Evolutionary conservation across 352 stramenopile species (phyloP).

Genomic region (Phytophthora pinifolia): DNA sequence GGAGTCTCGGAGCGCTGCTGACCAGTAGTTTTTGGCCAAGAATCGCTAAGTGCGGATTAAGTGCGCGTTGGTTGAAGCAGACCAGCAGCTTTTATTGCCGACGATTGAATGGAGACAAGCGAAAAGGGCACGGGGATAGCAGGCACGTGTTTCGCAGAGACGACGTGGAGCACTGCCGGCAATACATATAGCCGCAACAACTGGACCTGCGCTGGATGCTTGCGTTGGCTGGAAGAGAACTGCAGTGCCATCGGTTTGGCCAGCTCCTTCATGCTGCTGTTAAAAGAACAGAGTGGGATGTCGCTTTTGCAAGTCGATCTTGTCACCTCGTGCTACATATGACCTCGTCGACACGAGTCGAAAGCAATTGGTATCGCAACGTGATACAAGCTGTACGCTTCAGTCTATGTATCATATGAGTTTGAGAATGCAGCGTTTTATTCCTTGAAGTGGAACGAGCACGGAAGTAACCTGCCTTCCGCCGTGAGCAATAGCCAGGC

Average conservation of each 20-base stretch:
- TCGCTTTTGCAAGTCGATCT: neutral
- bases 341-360: too few species aligned
- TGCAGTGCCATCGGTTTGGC: too few species aligned
- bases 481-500: conserved; percentile 17
- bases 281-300: neutral
- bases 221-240: too few species aligned
- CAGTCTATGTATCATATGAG: too few species aligned
- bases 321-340: too few species aligned
- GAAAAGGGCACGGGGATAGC: neutral
- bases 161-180: too few species aligned
- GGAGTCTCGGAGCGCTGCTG: conserved; percentile 24
- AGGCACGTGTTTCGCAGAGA: too few species aligned
- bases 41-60: conserved; percentile 1
- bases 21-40: conserved; percentile 33
- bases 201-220: too few species aligned
- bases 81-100: neutral
- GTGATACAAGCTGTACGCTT: too few species aligned
- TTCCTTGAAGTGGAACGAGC: conserved; percentile 5
- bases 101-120: neutral
- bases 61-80: neutral
- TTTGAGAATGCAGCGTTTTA: too few species aligned
- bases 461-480: conserved; percentile 5
- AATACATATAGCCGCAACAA: too few species aligned
- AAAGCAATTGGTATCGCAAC: too few species aligned
- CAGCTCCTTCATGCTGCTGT: neutral